phyloP scores from a whole-genome alignment of 2,329 filamentous ascomycete genomes.

The Fusarium coicis region DNA sequence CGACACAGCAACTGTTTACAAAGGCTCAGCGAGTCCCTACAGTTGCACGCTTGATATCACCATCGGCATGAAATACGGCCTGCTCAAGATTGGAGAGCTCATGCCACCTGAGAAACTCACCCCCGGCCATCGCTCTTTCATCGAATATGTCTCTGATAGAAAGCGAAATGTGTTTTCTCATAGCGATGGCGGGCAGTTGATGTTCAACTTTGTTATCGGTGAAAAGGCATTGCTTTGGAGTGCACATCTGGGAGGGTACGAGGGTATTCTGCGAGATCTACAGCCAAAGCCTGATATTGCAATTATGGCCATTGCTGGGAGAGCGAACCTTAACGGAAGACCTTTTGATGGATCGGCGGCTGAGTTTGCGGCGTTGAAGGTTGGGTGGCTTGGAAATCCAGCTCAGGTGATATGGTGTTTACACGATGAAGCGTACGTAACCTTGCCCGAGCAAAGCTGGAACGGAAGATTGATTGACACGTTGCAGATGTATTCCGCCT shows the following conservation, averaged over 20 bases:
- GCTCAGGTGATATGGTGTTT: neutral
- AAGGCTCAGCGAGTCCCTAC: neutral
- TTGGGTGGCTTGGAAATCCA: neutral
- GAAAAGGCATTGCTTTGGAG: neutral
- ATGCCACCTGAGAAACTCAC: neutral
- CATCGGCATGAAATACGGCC: neutral
- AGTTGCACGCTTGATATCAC: neutral
- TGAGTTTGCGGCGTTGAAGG: neutral
- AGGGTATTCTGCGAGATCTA: neutral
- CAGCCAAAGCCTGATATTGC: neutral
- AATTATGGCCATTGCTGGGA: neutral
- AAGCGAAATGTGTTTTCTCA: neutral
- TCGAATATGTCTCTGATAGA: neutral
- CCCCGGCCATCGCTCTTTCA: neutral
- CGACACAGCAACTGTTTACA: neutral
- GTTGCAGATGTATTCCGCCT: neutral
- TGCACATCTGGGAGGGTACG: neutral
- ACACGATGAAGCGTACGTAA: neutral
- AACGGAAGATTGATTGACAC: fast-evolving
- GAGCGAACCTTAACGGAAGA: neutral
- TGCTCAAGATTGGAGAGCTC: neutral
- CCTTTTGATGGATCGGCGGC: neutral
- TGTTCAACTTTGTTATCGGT: neutral
- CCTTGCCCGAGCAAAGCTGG: fast-evolving
- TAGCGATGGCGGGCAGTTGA: neutral